Conservation (phyloP, 1,284 basidiomycete species). For the Ceratobasidium sp. region DNA sequence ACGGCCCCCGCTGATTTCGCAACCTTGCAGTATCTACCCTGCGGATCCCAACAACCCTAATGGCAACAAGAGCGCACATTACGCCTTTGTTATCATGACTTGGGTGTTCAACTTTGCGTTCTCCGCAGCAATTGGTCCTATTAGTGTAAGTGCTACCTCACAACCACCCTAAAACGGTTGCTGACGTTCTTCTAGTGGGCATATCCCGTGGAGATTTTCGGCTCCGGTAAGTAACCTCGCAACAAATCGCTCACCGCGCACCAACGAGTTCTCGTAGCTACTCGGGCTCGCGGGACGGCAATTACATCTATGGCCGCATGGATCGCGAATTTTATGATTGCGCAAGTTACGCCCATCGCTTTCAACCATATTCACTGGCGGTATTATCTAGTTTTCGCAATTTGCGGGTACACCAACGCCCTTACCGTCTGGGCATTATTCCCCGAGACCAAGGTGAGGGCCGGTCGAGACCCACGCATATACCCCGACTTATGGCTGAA, state of each 20-base stretch:
- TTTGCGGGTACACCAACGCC: constrained; percentile 70
- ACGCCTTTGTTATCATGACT: constrained; percentile 50
- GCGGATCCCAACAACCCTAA: constrained; percentile 49
- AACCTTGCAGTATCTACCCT: constrained; percentile 51
- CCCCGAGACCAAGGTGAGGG: constrained; percentile 62
- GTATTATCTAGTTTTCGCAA: constrained; percentile 67
- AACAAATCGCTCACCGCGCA: constrained; percentile 57
- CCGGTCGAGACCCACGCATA: constrained; percentile 58
- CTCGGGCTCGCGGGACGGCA: constrained; percentile 60
- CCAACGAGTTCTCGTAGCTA: not conserved
- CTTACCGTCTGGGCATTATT: constrained; percentile 63
- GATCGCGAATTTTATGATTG: constrained; percentile 58
- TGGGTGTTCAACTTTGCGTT: constrained; percentile 69
- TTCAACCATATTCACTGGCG: constrained; percentile 56
- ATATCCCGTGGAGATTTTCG: constrained; percentile 62
- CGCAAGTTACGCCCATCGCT: constrained; percentile 57
- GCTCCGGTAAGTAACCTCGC: constrained; percentile 62
- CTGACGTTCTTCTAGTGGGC: constrained; percentile 60
- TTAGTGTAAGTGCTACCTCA: constrained; percentile 30
- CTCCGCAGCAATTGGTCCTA: constrained; percentile 63
- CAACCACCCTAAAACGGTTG: not conserved
- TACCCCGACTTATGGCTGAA: constrained; percentile 1
- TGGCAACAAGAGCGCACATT: constrained; percentile 38
- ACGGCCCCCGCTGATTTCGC: constrained; percentile 54
- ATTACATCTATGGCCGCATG: constrained; percentile 63